These are phyloP conservation scores for Boechera divaricarpa DNA, from an alignment of 345 rosid species.

Conservation along the genomic window DNA sequence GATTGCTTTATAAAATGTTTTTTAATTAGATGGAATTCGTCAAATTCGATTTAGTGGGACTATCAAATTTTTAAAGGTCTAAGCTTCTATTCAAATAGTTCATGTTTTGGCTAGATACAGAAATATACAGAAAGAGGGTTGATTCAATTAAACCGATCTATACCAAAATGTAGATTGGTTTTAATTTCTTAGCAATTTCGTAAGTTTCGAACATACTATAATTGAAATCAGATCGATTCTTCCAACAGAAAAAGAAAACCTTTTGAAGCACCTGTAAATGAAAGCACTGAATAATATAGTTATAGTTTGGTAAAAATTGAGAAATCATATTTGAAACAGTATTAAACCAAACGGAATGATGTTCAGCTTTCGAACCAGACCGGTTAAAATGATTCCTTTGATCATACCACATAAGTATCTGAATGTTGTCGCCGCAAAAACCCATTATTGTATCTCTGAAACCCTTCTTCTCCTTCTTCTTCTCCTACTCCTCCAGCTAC, in stretches of 20 bases:
- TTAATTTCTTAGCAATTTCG: no score
- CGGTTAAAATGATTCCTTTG: constrained; percentile 8
- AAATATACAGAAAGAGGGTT: neutral
- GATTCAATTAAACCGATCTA: neutral
- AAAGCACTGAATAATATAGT: no score
- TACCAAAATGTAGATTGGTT: no score
- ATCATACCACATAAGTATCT: constrained; percentile 8
- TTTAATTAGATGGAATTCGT: neutral
- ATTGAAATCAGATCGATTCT: no score
- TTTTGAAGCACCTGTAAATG: no score
- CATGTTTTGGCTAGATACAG: neutral
- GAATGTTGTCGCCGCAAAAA: constrained; percentile 34
- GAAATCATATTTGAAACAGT: neutral
- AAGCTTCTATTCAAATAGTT: neutral
- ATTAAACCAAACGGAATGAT: neutral
- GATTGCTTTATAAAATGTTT: constrained; percentile 9
- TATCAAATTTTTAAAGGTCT: neutral
- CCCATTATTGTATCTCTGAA: constrained; percentile 6
- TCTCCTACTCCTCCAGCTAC: neutral
- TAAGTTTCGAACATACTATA: no score
- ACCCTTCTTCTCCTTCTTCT: neutral
- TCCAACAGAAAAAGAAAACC: no score
- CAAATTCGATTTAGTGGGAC: neutral
- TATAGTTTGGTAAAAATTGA: no score
- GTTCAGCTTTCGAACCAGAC: constrained; percentile 3